phyloP scores from a whole-genome alignment of 1,284 basidiomycete genomes.

The Ustilago curta region DNA sequence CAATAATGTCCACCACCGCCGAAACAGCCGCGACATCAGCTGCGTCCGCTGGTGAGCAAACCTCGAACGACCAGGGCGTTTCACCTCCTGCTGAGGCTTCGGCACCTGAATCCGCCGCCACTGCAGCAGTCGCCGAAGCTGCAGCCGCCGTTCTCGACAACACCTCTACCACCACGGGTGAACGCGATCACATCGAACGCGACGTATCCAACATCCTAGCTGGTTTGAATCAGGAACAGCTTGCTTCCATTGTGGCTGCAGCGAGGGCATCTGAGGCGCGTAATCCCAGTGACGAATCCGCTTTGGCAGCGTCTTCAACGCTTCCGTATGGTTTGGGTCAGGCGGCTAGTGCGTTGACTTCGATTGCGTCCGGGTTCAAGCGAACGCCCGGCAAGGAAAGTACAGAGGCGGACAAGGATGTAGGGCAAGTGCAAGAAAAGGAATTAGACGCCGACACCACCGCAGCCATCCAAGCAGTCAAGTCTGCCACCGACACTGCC shows the following conservation, averaged over 20 bases:
- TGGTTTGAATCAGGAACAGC: conserved; percentile 61
- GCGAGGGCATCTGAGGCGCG: conserved; percentile 52
- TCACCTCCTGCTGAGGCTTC: neutral
- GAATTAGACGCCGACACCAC: conserved; percentile 16
- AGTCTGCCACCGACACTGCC: conserved; percentile 49
- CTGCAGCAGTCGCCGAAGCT: conserved; percentile 6
- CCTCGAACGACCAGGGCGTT: neutral
- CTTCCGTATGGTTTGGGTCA: conserved; percentile 52
- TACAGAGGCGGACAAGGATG: conserved; percentile 7
- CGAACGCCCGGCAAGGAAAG: conserved; percentile 32
- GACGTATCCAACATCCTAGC: conserved; percentile 63
- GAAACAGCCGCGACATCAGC: neutral
- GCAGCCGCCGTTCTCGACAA: conserved; percentile 17
- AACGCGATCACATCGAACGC: conserved; percentile 52
- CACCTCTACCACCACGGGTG: conserved; percentile 9
- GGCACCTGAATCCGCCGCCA: conserved; percentile 2
- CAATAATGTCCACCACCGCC: too few species aligned
- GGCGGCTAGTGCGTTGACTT: conserved; percentile 60
- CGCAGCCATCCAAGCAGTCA: conserved; percentile 35
- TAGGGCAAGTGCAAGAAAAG: conserved; percentile 30
- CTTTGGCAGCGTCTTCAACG: neutral
- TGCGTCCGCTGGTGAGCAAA: neutral
- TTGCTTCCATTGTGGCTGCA: conserved; percentile 63
- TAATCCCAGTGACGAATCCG: conserved; percentile 6
- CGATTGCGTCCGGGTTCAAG: conserved; percentile 61